Percentiles rank a stretch among this genome's conserved stretches.
These are phyloP conservation scores for Oryza meyeriana DNA, from an alignment of 176 grass and related monocot species.

Conservation along the genomic window DNA sequence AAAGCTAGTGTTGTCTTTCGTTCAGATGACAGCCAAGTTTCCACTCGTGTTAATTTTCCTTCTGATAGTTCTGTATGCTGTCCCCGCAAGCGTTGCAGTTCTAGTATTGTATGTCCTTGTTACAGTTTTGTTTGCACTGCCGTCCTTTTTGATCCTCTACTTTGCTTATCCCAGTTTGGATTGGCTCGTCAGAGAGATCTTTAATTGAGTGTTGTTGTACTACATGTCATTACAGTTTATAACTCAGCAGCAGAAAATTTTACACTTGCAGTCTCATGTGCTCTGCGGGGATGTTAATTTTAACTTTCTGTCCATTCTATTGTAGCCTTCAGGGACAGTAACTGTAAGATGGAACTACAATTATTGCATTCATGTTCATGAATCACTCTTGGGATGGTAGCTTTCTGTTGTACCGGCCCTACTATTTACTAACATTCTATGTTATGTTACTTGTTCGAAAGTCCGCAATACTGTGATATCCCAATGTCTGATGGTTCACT, in stretches of 20 bases:
- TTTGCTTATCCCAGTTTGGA: constrained; percentile 83
- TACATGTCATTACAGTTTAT: neutral
- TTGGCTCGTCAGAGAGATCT: constrained; percentile 85
- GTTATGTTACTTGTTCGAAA: neutral
- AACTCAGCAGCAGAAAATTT: neutral
- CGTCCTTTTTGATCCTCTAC: constrained; percentile 81
- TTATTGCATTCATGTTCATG: constrained; percentile 15
- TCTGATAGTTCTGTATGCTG: constrained; percentile 75
- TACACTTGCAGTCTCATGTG: neutral
- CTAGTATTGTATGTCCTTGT: constrained; percentile 65
- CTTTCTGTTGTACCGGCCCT: neutral
- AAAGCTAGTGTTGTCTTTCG: constrained; percentile 59
- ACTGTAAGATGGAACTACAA: neutral
- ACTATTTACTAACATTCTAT: no score
- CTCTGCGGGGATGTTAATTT: constrained; percentile 1
- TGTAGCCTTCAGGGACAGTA: neutral
- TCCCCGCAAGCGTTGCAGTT: constrained; percentile 71
- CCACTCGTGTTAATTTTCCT: constrained; percentile 84
- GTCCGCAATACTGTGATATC: neutral
- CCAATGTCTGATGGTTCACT: neutral
- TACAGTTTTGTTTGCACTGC: constrained; percentile 81
- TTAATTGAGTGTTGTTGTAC: constrained; percentile 35
- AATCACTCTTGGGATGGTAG: neutral
- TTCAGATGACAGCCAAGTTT: constrained; percentile 83
- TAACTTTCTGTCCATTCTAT: neutral